Evolutionary conservation across 257 asterid species (phyloP), one percentile per base, ranked within the genome.

Genomic region (Buddleja alternifolia): DNA sequence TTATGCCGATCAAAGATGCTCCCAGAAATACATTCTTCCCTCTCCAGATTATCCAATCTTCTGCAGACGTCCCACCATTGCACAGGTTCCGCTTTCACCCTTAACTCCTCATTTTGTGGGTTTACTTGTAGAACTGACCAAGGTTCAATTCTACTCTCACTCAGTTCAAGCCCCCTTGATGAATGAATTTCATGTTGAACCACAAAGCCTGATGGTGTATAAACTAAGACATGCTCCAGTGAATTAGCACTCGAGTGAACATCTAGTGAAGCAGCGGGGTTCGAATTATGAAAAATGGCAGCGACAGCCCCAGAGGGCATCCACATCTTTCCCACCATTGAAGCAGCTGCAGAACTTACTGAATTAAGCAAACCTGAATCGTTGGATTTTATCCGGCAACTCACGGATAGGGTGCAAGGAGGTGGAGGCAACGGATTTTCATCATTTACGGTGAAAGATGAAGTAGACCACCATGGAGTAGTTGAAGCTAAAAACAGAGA

Each of bases 51-150:
- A 65, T 80, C 85, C 47, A 56, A 60, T 69, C 75, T 76, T 60
- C 85, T 80, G 74, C 82, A 70, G 5, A 73, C 85, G 44, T 80
- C 85, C 85, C 85, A 80, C 85, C 82, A 76, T 23, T 73, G 82
- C 11, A 66, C 29, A 12, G 85, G 69, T 46, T 80, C 75, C 40
- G 44, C 77, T 53, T 73, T 80, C 37, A 80, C 80, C 45, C 73
- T 61, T 11, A 71, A 70, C 79, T 76, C 84, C 48, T 72, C 81
- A 48, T 68, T 68, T 39, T 56, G 77, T n/a, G 72, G 24, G 20
- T 39, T 51, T 42, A 12, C 67, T 24, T 69, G 67, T 48, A 57
- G n/a, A 25, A 67, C 60, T 51, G 66, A 62, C 71, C 40, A 70
- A 42, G 41, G 11, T 44, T 64, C 74, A 25, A 61, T 62, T 64